Evolutionary conservation across 345 rosid genomes (phyloP), one percentile per base, ranked within the genome.

Genomic region (Aurinia saxatilis): DNA sequence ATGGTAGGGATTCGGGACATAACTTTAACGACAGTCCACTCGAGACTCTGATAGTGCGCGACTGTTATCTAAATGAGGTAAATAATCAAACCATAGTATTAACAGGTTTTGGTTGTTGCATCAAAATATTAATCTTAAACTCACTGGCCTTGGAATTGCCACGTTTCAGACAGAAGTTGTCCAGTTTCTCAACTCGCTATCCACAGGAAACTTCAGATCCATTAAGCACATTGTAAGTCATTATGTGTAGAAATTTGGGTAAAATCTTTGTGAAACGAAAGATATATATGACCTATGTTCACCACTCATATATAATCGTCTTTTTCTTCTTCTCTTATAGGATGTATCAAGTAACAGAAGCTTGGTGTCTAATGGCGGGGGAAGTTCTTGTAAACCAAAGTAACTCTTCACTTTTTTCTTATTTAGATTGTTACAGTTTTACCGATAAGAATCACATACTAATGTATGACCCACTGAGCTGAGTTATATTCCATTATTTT

Each of bases 51-150:
- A 76, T 83, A 73, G 73, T 88, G 52, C 77, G 92, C 40, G 90
- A 88, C 63, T 80, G 93, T 78, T 72, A 79, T 73, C 82, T 85
- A 41, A 81, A 80, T 75, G 90, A 80, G 90, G 96, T 80, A 53
- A 77, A 59, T 85, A 17, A 51, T 35, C 16, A 13, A 47, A 44
- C 46, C 42, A 19, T 11, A 42, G 39, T 47, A 42, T 75, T 88
- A 15, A 25, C 23, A 29, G 13, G 18, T 53, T 47, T 40, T 46
- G 57, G 31, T 34, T 34, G 35, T 47, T 61, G 16, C 36, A 61
- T 60, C 10, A 1, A 1, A 2, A 11, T 36, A 41, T 60, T 21
- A 17, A 30, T 10, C 46, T 57, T 35, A n/a, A 6, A 19, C 47
- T 48, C 55, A 56, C 45, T 36, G 23, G 40, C 48, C n/a, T 30